A percentile compares a stretch with the other conserved stretches of the same genome.
Evolutionary conservation across 305 asterid species (phyloP).

Genomic region (Solanum aculeatissimum): DNA sequence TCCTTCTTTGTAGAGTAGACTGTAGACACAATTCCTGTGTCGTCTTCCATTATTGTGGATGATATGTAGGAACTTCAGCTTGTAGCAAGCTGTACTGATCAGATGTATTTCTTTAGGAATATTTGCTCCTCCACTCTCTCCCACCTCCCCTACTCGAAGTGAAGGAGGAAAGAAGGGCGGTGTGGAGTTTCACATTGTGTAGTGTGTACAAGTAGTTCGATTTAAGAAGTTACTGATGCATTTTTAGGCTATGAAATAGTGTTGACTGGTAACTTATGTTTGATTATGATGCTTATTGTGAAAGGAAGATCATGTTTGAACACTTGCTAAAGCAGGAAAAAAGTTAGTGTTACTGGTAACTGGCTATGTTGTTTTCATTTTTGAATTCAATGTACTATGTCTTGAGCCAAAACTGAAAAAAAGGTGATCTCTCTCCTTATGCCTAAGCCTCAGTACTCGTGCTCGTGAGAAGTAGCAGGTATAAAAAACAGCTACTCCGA

Average conservation of each 20-base stretch:
- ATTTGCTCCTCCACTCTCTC: background rate
- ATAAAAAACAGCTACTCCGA: background rate
- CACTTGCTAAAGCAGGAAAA: background rate
- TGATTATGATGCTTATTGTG: background rate
- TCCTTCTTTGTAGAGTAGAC: constrained; percentile 18
- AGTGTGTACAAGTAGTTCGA: constrained; percentile 4
- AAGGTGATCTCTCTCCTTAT: background rate
- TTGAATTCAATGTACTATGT: background rate
- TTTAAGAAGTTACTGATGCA: background rate
- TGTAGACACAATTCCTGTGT: background rate
- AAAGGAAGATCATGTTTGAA: background rate
- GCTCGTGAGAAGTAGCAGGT: background rate
- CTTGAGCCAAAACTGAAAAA: background rate
- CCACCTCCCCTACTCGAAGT: background rate
- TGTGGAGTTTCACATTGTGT: background rate
- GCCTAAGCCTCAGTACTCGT: background rate
- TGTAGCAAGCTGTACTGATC: constrained; percentile 16
- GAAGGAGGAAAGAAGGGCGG: background rate
- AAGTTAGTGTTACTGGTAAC: background rate
- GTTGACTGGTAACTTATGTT: background rate
- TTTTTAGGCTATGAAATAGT: background rate
- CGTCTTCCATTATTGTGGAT: constrained; percentile 12
- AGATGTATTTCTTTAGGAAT: constrained; percentile 10
- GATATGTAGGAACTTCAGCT: constrained; percentile 17
- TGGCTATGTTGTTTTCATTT: background rate